Evolutionary conservation across 2,329 filamentous ascomycete genomes (phyloP).

Genomic region (Ophiostoma sp.): DNA sequence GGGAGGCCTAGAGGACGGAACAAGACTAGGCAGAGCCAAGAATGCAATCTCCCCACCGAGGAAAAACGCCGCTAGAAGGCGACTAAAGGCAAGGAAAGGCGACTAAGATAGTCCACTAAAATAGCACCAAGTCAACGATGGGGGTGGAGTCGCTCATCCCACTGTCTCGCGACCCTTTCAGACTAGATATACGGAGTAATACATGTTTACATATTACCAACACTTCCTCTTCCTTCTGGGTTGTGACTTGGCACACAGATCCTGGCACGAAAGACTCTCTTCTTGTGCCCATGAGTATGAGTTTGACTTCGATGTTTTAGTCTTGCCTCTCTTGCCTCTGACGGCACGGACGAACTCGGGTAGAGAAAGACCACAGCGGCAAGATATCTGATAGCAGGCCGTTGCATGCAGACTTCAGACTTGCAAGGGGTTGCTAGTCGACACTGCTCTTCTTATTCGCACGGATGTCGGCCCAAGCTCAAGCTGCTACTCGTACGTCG

Average conservation of each 20-base stretch:
- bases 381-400: slow-evolving; percentile 3
- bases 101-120: not conserved
- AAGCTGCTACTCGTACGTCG: not conserved
- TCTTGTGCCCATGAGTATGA: not conserved
- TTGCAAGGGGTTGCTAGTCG: too few species aligned
- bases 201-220: too few species aligned
- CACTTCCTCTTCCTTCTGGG: not conserved
- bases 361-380: not conserved
- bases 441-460: not conserved
- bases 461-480: slow-evolving; percentile 4
- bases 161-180: not conserved
- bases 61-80: not conserved
- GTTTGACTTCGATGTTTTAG: not conserved
- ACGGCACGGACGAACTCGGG: not conserved
- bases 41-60: not conserved
- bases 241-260: not conserved
- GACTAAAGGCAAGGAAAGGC: not conserved
- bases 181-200: not conserved
- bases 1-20: not conserved
- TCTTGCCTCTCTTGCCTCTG: not conserved
- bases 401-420: not conserved
- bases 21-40: slow-evolving; percentile 6
- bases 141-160: not conserved
- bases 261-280: not conserved
- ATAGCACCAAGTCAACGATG: not conserved